phyloP scores from a whole-genome alignment of 2,329 filamentous ascomycete genomes.

The Exophiala sp. region DNA sequence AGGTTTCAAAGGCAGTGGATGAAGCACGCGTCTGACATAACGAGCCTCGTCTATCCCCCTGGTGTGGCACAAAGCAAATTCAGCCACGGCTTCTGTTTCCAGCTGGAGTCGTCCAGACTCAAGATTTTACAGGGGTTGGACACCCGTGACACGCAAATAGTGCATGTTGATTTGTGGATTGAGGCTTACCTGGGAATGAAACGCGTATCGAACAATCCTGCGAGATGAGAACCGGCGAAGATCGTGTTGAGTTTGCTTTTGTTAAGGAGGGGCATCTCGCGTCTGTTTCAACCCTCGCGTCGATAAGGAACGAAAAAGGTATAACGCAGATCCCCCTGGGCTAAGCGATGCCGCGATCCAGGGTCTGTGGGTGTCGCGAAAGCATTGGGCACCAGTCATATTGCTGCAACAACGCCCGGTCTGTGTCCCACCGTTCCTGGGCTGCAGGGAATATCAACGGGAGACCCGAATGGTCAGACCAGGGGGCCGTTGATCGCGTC shows the following conservation, averaged over 20 bases:
- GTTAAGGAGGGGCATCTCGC: background rate
- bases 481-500: background rate
- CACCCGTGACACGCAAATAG: no score
- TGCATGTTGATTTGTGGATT: background rate
- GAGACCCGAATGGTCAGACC: background rate
- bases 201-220: background rate
- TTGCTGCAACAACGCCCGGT: conserved; percentile 11
- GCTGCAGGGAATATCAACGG: conserved; percentile 1
- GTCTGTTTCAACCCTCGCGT: background rate
- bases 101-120: background rate
- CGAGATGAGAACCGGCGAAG: background rate
- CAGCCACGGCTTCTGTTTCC: background rate
- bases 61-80: background rate
- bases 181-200: background rate
- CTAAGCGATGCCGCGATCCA: background rate
- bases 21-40: background rate
- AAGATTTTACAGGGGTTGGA: background rate
- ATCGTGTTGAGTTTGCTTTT: background rate
- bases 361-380: background rate
- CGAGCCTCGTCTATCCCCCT: background rate
- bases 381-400: conserved; percentile 2
- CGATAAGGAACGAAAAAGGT: background rate
- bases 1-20: background rate
- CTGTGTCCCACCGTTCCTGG: background rate
- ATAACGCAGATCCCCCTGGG: background rate